A percentile compares a stretch with the other conserved stretches of the same genome.
phyloP scores from a whole-genome alignment of 2,329 filamentous ascomycete genomes.

The Clarireedia paspali region DNA sequence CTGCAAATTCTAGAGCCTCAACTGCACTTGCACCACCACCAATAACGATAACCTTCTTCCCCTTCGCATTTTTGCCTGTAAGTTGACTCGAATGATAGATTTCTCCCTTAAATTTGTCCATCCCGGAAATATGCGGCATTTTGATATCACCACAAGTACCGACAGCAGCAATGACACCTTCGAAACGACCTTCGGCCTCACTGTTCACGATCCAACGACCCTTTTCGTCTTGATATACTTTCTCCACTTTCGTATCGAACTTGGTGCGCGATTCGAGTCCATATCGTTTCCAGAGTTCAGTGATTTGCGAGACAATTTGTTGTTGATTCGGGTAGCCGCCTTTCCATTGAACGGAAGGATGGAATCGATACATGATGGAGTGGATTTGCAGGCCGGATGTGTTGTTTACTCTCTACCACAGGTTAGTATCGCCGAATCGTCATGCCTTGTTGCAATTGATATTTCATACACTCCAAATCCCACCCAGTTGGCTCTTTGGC shows the following conservation, averaged over 20 bases:
- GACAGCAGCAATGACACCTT: conserved; percentile 70
- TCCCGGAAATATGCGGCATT: conserved; percentile 61
- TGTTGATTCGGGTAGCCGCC: conserved; percentile 69
- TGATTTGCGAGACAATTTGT: conserved; percentile 68
- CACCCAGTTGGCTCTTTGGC: conserved; percentile 57
- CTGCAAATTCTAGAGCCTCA: conserved; percentile 74
- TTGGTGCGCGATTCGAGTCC: conserved; percentile 61
- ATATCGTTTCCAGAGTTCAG: conserved; percentile 67
- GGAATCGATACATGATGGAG: conserved; percentile 81
- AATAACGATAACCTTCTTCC: conserved; percentile 68
- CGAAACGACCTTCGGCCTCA: conserved; percentile 61
- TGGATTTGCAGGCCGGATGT: conserved; percentile 80
- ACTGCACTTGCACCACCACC: conserved; percentile 76
- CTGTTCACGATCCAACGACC: conserved; percentile 76
- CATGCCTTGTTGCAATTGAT: not conserved
- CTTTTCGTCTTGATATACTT: conserved; percentile 58
- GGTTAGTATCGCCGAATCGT: not conserved
- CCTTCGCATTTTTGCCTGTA: conserved; percentile 63
- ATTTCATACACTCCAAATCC: conserved; percentile 66
- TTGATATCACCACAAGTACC: conserved; percentile 77
- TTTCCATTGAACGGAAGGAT: conserved; percentile 68
- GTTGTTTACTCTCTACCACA: conserved; percentile 62
- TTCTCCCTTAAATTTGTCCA: conserved; percentile 63
- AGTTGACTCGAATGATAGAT: conserved; percentile 71
- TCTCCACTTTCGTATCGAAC: conserved; percentile 63